phyloP scores from a whole-genome alignment of 345 rosid genomes.

The Streptanthus diversifolius region DNA sequence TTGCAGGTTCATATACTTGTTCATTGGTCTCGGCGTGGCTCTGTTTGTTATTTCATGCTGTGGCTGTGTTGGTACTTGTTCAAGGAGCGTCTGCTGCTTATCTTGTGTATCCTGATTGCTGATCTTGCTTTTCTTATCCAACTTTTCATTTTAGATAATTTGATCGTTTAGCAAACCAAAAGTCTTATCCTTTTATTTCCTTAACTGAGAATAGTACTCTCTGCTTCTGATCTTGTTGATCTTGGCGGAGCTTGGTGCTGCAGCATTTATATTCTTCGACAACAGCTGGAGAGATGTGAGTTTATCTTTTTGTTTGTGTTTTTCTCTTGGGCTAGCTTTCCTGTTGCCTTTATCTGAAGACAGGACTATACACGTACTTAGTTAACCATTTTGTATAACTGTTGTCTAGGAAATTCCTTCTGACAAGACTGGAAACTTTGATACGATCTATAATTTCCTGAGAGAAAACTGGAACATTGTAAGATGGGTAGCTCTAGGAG shows the following conservation, averaged over 20 bases:
- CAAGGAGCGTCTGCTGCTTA: constrained; percentile 91
- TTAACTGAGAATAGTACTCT: constrained; percentile 70
- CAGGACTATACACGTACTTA: background rate
- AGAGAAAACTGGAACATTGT: constrained; percentile 72
- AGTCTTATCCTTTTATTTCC: constrained; percentile 39
- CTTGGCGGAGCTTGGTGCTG: constrained; percentile 82
- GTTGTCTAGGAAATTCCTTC: constrained; percentile 66
- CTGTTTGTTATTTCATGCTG: constrained; percentile 82
- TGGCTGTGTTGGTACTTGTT: constrained; percentile 78
- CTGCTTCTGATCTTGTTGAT: constrained; percentile 73
- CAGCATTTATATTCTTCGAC: constrained; percentile 89
- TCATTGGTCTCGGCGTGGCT: constrained; percentile 77
- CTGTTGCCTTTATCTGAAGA: background rate
- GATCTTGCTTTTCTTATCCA: background rate
- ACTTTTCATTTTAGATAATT: background rate
- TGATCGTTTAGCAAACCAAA: constrained; percentile 3
- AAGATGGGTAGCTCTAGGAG: constrained; percentile 93
- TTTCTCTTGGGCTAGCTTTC: background rate
- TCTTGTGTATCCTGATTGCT: constrained; percentile 77
- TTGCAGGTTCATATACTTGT: constrained; percentile 91
- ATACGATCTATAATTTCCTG: constrained; percentile 67
- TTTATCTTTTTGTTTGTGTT: background rate
- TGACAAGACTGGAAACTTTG: constrained; percentile 80
- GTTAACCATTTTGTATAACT: background rate
- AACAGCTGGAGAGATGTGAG: constrained; percentile 84